Base-by-base conservation (phyloP, 495 filamentous ascomycete species). In the Astrothelium macrocarpum region DNA sequence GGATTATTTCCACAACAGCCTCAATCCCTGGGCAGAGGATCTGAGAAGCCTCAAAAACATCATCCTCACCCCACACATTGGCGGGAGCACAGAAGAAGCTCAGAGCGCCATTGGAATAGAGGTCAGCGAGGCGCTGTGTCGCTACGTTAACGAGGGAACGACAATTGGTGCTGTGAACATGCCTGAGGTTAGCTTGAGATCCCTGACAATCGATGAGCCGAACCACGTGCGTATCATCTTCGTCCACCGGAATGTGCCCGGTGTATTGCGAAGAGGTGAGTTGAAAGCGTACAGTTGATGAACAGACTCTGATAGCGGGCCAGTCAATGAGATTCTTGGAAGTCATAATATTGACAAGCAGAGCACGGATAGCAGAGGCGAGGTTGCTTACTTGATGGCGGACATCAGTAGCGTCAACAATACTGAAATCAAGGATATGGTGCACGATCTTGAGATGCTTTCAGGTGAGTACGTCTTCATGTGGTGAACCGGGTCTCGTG, bases 341-440 rank as follows among this genome's bases (percentile, higher is more conserved):
- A 86, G 94, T 62, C 92, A 99, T 77, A 99, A 99, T 72, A 91
- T 99, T 65, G 94, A 96, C 73, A 97, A 96, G 79, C 95, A 99
- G 74, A 97, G 91, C 78, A 92, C 90, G 32, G 95, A 97, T 73
- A 94, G 86, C 77, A 86, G 88, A 79, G 94, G 91, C 67, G 93
- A 97, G 58, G 82, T 91, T 64, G 95, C 95, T 26, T 99, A 97
- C 73, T 79, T 97, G 64, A 96, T 99, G 94, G 94, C 95, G 25
- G 95, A 99, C 78, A 88, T 99, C 66, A 95, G 89, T 77, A 80
- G 89, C 62, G 90, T 96, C 68, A 85, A 89, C 70, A 76, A 81
- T 14, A 79, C 78, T 26, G 88, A 94, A 65, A 93, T 97, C 74
- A 91, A 90, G 77, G 86, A 89, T 62, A 80, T 99, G 42, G 90